Base-by-base conservation (phyloP, 345 rosid genomes). In the Leavenworthia alabamica region DNA sequence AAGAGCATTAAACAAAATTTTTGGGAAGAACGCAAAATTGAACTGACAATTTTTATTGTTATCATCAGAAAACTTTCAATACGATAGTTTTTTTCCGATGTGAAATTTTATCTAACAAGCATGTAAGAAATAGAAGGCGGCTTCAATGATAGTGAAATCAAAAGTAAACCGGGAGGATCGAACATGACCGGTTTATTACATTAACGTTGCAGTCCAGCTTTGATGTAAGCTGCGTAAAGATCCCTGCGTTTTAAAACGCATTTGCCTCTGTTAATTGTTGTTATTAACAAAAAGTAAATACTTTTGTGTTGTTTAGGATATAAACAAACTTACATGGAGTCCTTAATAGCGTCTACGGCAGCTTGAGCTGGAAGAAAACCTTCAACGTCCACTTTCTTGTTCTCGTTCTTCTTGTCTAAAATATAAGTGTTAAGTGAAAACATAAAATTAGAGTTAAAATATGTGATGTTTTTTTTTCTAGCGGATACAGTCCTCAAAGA, bases 401-500 rank as follows among this genome's bases (percentile, higher is more conserved):
- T 89, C 86, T 93, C 99, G 12, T 93, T 93, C 83, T 93, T 93
- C 70, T 93, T 93, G 75, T 93, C 99, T 93, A 77, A 32, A 23
- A 48, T 60, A 51, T 16, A 26, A 35, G 27, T 42, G 66, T 64
- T 64, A 44, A 64, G 70, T 55, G 56, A 45, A 70, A 31, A 47
- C 45, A n/a, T 7, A 53, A 20, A 20, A 53, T 4, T 19, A 20
- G 3, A 17, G 40, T 32, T 17, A 32, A 32, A 20, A 24, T 43
- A 65, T 27, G 39, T 4, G 55, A 47, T 53, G 65, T 56, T 41
- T 9, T 37, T 10, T 17, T 26, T n/a, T n/a, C n/a, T n/a, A n/a
- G 37, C 60, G 88, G 96, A 87, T 93, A 90, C 97, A 93, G 81
- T 93, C 99, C 74, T 93, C 97, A 22, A 93, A 93, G 81, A 93